These are phyloP conservation scores for Apiotrichum montevideense DNA, from an alignment of 1,284 basidiomycete genomes.

Conservation along the genomic window DNA sequence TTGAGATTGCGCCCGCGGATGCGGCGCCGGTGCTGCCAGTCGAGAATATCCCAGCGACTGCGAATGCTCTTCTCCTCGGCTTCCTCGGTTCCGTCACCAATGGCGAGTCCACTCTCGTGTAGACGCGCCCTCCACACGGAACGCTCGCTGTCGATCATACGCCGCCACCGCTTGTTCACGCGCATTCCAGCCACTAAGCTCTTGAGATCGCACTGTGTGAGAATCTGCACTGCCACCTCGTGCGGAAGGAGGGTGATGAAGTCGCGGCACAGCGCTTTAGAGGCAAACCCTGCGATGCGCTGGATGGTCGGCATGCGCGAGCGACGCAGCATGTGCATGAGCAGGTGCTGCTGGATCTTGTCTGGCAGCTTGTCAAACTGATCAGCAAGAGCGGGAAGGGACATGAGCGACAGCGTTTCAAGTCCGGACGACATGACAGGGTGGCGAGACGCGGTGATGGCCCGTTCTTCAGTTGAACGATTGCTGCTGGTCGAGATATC, in stretches of 20 bases:
- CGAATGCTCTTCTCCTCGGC: slow-evolving; percentile 37
- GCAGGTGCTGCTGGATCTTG: slow-evolving; percentile 45
- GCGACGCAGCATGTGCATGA: slow-evolving; percentile 45
- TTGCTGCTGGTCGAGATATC: background rate
- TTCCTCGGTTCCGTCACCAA: slow-evolving; percentile 42
- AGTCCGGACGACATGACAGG: slow-evolving; percentile 33
- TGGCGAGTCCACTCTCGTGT: slow-evolving; percentile 36
- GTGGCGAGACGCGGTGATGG: background rate
- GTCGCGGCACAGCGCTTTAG: slow-evolving; percentile 41
- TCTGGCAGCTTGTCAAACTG: slow-evolving; percentile 44
- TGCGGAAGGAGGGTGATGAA: slow-evolving; percentile 41
- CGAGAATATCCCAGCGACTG: slow-evolving; percentile 32
- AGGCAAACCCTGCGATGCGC: slow-evolving; percentile 35
- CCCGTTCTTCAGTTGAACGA: background rate
- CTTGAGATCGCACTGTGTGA: slow-evolving; percentile 33
- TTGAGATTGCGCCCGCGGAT: slow-evolving; percentile 8
- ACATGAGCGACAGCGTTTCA: slow-evolving; percentile 41
- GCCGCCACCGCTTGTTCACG: slow-evolving; percentile 40
- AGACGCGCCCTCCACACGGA: slow-evolving; percentile 39
- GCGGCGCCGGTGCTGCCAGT: slow-evolving; percentile 12
- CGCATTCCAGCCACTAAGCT: slow-evolving; percentile 31
- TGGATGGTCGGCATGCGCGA: slow-evolving; percentile 45
- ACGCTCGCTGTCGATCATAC: slow-evolving; percentile 40
- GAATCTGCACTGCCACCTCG: slow-evolving; percentile 44
- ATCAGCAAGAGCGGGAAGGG: slow-evolving; percentile 36